Evolutionary conservation across 306 rosid species (phyloP), one percentile per base, ranked within the genome.

Genomic region (Argentina anserina): DNA sequence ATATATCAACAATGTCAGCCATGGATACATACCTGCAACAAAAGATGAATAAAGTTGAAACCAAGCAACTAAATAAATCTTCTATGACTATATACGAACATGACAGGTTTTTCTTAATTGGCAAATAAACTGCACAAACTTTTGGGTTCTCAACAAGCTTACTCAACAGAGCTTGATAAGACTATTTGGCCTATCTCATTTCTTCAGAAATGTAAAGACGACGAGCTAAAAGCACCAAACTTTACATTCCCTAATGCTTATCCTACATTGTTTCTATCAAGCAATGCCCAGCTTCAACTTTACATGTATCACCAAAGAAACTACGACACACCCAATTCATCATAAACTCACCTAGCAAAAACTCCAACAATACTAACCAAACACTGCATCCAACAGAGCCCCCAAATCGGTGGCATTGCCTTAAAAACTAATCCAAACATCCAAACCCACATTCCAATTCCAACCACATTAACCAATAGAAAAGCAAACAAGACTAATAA

Each of bases 11-110:
- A 60, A 90, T 80, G 67, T 92, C 90, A 25, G 89, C 89, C 79
- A 92, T 87, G 72, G 98, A 93, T 76, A 87, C 77, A 77, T 89
- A 89, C 83, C 98, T 89, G 90, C 65, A 79, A 77, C 60, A 73
- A 67, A 39, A 49, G 66, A 76, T 33, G 34, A 9, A 13, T 18
- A 66, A 5, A 2, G 69, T 14, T 28, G 61, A 18, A 37, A 53
- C 2, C 29, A 23, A 59, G 15, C 39, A 20, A 72, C 11, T 5
- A 1, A 23, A 65, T 39, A 23, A 12, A 28, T 31, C 67, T 68
- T 40, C 13, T 14, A 23, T 18, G 21, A 13, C 9, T 39, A 45
- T 20, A 18, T 13, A 42, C 18, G 5, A 58, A 42, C 69, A 43
- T 17, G 25, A 47, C 50, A 70, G 15, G 26, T 14, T n/a, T n/a